phyloP scores from a whole-genome alignment of 192 early-diverging fungal species.

The Rhizophagus clarus region DNA sequence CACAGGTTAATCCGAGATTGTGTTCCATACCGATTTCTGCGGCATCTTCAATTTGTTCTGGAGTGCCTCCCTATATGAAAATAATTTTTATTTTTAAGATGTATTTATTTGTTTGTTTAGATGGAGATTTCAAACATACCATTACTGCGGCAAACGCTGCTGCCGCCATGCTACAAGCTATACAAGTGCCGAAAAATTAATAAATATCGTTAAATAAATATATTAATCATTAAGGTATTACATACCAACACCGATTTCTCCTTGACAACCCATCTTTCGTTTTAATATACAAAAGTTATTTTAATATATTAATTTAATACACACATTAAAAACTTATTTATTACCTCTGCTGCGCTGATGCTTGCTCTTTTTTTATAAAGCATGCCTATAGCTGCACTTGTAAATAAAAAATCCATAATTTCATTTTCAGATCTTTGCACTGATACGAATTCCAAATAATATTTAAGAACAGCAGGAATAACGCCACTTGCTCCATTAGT shows the following conservation, averaged over 20 bases:
- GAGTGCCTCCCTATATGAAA: conserved; percentile 5
- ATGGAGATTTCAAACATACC: conserved; percentile 40
- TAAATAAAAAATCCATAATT: conserved; percentile 90
- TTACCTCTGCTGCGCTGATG: conserved; percentile 84
- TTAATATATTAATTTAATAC: too few species aligned
- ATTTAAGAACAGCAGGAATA: conserved; percentile 93
- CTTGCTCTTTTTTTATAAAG: conserved; percentile 93
- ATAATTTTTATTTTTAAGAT: background rate
- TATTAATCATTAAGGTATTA: background rate
- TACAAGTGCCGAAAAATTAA: background rate
- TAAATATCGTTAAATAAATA: background rate
- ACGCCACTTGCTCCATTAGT: conserved; percentile 94
- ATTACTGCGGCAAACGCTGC: conserved; percentile 95
- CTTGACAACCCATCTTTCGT: conserved; percentile 86
- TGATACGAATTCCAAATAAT: conserved; percentile 95
- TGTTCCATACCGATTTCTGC: conserved; percentile 98
- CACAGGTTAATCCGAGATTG: conserved; percentile 81
- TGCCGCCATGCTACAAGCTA: conserved; percentile 93
- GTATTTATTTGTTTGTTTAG: background rate
- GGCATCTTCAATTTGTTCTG: conserved; percentile 76
- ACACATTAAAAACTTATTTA: background rate
- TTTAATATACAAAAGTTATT: background rate
- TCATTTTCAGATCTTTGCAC: conserved; percentile 74
- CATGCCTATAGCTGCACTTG: conserved; percentile 94
- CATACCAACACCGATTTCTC: conserved; percentile 86